phyloP scores from a whole-genome alignment of 2,329 filamentous ascomycete species.

The Amphichorda felina region DNA sequence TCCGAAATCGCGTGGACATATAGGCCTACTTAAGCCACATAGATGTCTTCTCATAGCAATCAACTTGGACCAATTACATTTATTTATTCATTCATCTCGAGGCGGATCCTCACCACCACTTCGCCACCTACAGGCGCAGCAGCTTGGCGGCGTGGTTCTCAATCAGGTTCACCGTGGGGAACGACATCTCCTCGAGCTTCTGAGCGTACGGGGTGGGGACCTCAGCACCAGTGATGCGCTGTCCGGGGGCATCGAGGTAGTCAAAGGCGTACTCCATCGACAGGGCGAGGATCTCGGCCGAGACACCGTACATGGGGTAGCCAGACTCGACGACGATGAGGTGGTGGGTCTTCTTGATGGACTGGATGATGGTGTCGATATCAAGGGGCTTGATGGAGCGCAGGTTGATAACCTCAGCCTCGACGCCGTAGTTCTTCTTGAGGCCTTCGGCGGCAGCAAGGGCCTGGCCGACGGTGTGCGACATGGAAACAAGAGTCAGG shows the following conservation, averaged over 20 bases:
- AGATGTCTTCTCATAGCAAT: too few species aligned
- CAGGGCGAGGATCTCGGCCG: constrained; percentile 83
- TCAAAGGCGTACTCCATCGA: constrained; percentile 98
- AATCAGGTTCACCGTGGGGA: constrained; percentile 84
- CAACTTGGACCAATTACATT: too few species aligned
- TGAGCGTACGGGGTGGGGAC: constrained; percentile 93
- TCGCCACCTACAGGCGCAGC: constrained; percentile 52
- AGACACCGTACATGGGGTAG: constrained; percentile 90
- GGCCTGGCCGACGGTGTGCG: constrained; percentile 88
- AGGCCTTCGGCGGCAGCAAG: constrained; percentile 80
- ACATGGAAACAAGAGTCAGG: constrained; percentile 87
- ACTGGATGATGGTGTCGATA: constrained; percentile 88
- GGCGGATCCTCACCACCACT: too few species aligned
- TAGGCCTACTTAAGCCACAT: too few species aligned
- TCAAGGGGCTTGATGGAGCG: constrained; percentile 96
- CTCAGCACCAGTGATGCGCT: constrained; percentile 91
- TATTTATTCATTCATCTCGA: too few species aligned
- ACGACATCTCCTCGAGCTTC: constrained; percentile 88
- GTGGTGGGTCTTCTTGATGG: constrained; percentile 95
- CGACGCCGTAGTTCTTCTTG: constrained; percentile 93
- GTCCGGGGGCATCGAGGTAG: constrained; percentile 88
- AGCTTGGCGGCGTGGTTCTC: constrained; percentile 83
- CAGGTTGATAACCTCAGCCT: constrained; percentile 95
- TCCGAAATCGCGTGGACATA: too few species aligned
- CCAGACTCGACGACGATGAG: constrained; percentile 89